phyloP scores from a whole-genome alignment of 2,329 filamentous ascomycete species.

The Paecilomyces fulvus region DNA sequence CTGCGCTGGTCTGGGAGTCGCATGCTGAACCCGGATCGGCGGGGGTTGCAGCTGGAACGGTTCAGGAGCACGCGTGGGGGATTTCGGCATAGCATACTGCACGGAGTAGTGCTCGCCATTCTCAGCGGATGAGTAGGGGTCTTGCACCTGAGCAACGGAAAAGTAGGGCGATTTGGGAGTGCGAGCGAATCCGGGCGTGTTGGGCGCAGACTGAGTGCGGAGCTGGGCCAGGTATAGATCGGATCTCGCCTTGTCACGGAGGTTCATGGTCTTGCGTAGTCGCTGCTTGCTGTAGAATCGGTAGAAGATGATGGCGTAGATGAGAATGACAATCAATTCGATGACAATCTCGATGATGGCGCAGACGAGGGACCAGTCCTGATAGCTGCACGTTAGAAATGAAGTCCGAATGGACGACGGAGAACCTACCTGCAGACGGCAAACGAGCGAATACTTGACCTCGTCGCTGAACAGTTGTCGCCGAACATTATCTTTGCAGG shows the following conservation, averaged over 20 bases:
- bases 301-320: conserved; percentile 95
- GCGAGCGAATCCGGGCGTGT: conserved; percentile 80
- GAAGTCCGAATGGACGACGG: conserved; percentile 1
- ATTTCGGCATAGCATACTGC: conserved; percentile 54
- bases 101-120: conserved; percentile 40
- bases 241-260: conserved; percentile 85
- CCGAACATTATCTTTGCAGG: conserved; percentile 84
- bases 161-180: conserved; percentile 47
- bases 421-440: conserved; percentile 46
- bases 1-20: conserved; percentile 62
- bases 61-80: conserved; percentile 49
- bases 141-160: conserved; percentile 28
- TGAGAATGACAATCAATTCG: conserved; percentile 79
- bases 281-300: conserved; percentile 94
- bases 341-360: conserved; percentile 94
- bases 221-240: conserved; percentile 89
- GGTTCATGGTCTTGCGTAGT: conserved; percentile 93
- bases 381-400: conserved; percentile 11
- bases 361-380: conserved; percentile 95
- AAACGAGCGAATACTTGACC: conserved; percentile 68
- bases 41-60: conserved; percentile 83
- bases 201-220: conserved; percentile 79
- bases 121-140: conserved; percentile 43
- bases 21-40: conserved; percentile 66
- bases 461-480: conserved; percentile 68